Evolutionary conservation across 140 eudicot species (phyloP), one percentile per base, ranked within the genome.

Genomic region (Erigeron philadelphicus): DNA sequence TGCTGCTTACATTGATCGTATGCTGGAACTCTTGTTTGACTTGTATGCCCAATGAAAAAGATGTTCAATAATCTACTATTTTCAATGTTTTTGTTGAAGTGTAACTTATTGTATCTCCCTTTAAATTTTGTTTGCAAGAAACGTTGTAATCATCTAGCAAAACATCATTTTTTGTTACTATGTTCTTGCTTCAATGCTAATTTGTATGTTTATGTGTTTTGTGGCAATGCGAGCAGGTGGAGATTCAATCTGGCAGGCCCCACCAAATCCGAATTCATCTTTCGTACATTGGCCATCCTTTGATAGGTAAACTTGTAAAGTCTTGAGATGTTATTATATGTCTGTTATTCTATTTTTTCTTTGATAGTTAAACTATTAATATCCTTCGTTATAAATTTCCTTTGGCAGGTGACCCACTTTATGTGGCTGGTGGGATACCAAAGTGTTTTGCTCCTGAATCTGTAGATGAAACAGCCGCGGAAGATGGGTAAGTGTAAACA

Each of bases 241-340:
- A 88, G 81, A 92, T 92, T 75, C 95, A 92, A 81, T 92, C 98
- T 25, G 98, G 98, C 59, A 84, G 98, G 80, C 96, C 98, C 11
- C 98, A 92, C 75, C 98, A 92, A 77, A 92, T 92, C 31, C 96
- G 96, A 65, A 92, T 92, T 72, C 98, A 92, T 82, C 95, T 92
- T 68, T 79, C 98, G 41, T 88, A 81, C 72, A 88, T 92, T 66
- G 98, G 98, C 57, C 88, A 92, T 81, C 96, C 96, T 71, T 81
- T 91, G 53, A 55, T 90, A 74, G 97, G 97, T 90, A 77, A 41
- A 40, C 73, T 42, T 70, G 55, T 38, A 2, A 61, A 55, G 55
- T 67, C 45, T 13, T 61, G 41, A 17, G 62, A n/a, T 10, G 55
- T 53, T 49, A 72, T 45, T 54, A 49, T 61, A 45, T 42, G 23